phyloP scores from a whole-genome alignment of 2,329 filamentous ascomycete genomes.

The Xylariaceae sp. region DNA sequence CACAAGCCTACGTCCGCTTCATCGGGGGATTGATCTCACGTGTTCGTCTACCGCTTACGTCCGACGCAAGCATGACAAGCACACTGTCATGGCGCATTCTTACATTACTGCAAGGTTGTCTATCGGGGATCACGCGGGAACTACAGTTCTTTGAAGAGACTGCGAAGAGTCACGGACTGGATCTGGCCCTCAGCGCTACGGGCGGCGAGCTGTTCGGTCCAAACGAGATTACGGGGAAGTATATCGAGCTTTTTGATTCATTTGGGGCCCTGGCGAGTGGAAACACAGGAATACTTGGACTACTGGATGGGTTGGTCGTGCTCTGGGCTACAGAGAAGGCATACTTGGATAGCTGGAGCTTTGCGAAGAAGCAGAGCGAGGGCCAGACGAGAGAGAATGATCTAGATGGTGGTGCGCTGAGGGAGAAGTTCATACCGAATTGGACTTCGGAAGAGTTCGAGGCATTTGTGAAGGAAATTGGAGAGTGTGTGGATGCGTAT shows the following conservation, averaged over 20 bases:
- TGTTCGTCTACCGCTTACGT: conserved; percentile 20
- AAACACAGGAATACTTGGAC: conserved; percentile 33
- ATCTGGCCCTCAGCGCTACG: conserved; percentile 18
- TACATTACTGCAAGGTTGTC: conserved; percentile 23
- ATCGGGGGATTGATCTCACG: conserved; percentile 29
- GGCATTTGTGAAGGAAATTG: conserved; percentile 40
- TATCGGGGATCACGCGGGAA: conserved; percentile 26
- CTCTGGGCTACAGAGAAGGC: conserved; percentile 72
- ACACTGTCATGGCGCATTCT: conserved; percentile 27
- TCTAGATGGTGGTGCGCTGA: conserved; percentile 60
- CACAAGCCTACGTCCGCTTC: conserved; percentile 30
- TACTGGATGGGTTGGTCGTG: conserved; percentile 65
- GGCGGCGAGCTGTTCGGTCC: conserved; percentile 20
- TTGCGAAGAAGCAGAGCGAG: conserved; percentile 37
- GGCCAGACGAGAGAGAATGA: conserved; percentile 37
- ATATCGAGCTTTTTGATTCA: conserved; percentile 29
- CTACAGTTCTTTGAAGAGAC: conserved; percentile 29
- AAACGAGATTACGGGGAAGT: conserved; percentile 21
- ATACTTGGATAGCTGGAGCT: conserved; percentile 58
- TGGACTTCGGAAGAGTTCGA: conserved; percentile 62
- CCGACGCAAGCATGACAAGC: conserved; percentile 6
- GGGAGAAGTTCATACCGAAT: conserved; percentile 63
- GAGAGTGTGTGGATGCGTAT: conserved; percentile 30
- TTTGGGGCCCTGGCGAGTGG: conserved; percentile 16
- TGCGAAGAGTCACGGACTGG: conserved; percentile 23